A percentile compares a stretch with the other conserved stretches of the same genome.
Evolutionary conservation across 192 early-diverging fungal species (phyloP).

Genomic region (Jimgerdemannia flammicorona): DNA sequence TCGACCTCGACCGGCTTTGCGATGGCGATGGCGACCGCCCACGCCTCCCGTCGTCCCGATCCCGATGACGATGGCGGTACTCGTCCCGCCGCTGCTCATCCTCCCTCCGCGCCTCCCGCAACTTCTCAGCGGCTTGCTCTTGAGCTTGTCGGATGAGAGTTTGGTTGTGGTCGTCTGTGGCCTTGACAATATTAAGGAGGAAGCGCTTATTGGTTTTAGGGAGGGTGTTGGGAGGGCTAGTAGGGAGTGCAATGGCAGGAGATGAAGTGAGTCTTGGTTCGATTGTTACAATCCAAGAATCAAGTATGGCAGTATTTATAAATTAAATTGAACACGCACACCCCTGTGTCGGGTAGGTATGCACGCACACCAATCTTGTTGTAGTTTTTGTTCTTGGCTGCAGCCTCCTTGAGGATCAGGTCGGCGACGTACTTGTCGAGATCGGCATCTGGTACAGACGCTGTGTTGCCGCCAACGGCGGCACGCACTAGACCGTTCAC

Average conservation of each 20-base stretch:
- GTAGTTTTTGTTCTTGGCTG: constrained; percentile 30
- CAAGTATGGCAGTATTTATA: not conserved
- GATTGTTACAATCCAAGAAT: not conserved
- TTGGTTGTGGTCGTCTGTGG: constrained; percentile 51
- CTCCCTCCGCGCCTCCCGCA: not conserved
- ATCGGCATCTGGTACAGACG: constrained; percentile 36
- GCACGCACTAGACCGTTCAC: constrained; percentile 34
- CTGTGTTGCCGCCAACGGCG: constrained; percentile 37
- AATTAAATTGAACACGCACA: constrained; percentile 6
- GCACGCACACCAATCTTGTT: constrained; percentile 35
- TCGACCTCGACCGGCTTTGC: not conserved
- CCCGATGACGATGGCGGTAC: not conserved
- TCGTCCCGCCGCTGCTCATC: constrained; percentile 2
- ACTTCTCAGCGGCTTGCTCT: constrained; percentile 33
- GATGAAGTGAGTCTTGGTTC: constrained; percentile 1
- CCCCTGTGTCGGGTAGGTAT: constrained; percentile 23
- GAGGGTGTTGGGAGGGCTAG: constrained; percentile 32
- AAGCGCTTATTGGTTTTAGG: constrained; percentile 58
- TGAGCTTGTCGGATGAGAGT: constrained; percentile 42
- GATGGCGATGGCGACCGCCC: not conserved
- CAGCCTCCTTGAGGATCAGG: constrained; percentile 43
- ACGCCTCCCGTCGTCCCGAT: not conserved
- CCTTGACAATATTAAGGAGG: constrained; percentile 49
- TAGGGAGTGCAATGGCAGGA: not conserved
- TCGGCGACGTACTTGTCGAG: constrained; percentile 55